Percentiles rank a stretch among this genome's conserved stretches.
phyloP scores from a whole-genome alignment of 2,329 filamentous ascomycete genomes.

The Penicillium sp. region DNA sequence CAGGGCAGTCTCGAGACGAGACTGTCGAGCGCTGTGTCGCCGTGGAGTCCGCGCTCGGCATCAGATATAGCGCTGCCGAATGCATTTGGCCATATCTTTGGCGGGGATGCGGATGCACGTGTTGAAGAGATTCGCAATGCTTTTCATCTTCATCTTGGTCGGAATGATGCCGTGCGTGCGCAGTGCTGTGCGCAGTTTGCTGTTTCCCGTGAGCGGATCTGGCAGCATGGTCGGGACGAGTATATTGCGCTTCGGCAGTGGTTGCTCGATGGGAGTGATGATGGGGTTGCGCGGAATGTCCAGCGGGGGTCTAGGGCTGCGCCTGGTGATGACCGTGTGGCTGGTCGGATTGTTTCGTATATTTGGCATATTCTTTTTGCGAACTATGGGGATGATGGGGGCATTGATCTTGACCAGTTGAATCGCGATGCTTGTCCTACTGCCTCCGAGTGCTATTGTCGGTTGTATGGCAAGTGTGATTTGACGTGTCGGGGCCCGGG shows the following conservation, averaged over 20 bases:
- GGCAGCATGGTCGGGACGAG: conserved; percentile 51
- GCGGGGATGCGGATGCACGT: conserved; percentile 36
- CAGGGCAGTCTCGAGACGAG: conserved; percentile 47
- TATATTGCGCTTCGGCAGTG: conserved; percentile 56
- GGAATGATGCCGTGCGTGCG: conserved; percentile 46
- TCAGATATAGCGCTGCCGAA: conserved; percentile 41
- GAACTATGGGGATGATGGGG: conserved; percentile 20
- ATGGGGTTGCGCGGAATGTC: neutral
- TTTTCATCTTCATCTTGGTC: conserved; percentile 34
- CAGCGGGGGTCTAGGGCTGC: conserved; percentile 29
- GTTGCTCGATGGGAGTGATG: conserved; percentile 46
- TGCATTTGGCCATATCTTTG: conserved; percentile 39
- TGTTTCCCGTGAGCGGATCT: conserved; percentile 50
- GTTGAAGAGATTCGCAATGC: conserved; percentile 16
- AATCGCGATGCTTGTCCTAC: conserved; percentile 41
- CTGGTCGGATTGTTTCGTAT: conserved; percentile 51
- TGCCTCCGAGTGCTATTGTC: conserved; percentile 48
- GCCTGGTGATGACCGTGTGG: conserved; percentile 44
- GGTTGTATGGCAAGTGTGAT: conserved; percentile 45
- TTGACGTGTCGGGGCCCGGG: conserved; percentile 35
- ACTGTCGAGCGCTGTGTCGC: conserved; percentile 40
- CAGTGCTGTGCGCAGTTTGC: conserved; percentile 61
- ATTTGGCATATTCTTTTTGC: conserved; percentile 53
- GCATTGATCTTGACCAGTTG: conserved; percentile 38
- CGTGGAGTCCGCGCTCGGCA: conserved; percentile 45